A percentile compares a stretch with the other conserved stretches of the same genome.
These are phyloP conservation scores for Neurospora sp. DNA, from an alignment of 495 filamentous ascomycete genomes.

Conservation along the genomic window DNA sequence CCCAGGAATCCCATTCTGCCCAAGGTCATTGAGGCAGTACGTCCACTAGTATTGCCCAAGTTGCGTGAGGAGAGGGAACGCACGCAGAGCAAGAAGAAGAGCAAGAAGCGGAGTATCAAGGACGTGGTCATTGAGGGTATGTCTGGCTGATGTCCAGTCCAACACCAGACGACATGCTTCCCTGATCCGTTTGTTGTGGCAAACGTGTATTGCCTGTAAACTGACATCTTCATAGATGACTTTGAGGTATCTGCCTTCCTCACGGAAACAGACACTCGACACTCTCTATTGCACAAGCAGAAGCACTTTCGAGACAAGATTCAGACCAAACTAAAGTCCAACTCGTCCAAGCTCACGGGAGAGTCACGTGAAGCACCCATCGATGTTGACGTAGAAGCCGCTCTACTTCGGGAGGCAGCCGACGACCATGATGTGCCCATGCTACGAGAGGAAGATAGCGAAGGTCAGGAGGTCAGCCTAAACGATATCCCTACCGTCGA, in stretches of 20 bases:
- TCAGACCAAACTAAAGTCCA: conserved; percentile 44
- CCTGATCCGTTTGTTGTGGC: neutral
- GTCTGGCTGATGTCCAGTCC: conserved; percentile 1
- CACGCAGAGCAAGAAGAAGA: conserved; percentile 44
- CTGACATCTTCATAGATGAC: conserved; percentile 51
- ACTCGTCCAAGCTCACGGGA: conserved; percentile 47
- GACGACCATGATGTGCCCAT: conserved; percentile 29
- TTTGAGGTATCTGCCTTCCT: conserved; percentile 94
- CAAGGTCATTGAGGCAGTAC: conserved; percentile 70
- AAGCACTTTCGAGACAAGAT: conserved; percentile 55
- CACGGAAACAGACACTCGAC: conserved; percentile 75
- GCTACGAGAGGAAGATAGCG: conserved; percentile 27
- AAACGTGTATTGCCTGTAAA: neutral
- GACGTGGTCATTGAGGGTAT: conserved; percentile 78
- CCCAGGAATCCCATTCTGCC: conserved; percentile 62
- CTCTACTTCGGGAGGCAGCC: conserved; percentile 23
- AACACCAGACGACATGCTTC: neutral
- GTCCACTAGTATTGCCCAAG: conserved; percentile 79
- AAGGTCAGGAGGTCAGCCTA: conserved; percentile 29
- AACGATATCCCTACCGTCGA: conserved; percentile 33
- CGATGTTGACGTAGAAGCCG: conserved; percentile 31
- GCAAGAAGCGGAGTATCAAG: conserved; percentile 66
- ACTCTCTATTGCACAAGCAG: conserved; percentile 75
- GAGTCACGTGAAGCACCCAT: conserved; percentile 41
- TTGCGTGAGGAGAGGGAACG: conserved; percentile 77